These are phyloP conservation scores for Mallotus repandus DNA, from an alignment of 441 rosid genomes.

Conservation along the genomic window DNA sequence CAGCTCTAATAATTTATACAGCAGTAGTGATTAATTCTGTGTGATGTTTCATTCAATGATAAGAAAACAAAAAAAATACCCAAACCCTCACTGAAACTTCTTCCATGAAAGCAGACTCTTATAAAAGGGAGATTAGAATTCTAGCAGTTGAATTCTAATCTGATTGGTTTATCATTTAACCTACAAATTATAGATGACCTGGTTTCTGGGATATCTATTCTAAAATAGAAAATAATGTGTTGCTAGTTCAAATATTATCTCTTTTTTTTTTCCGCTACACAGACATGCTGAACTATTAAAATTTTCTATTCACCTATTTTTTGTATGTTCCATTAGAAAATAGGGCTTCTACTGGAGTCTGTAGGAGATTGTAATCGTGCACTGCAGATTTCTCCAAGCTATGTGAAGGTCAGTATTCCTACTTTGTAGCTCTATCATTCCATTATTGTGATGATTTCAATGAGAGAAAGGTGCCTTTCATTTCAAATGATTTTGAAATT, in stretches of 20 bases:
- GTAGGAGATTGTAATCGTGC: slow-evolving; percentile 75
- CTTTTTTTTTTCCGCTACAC: background rate
- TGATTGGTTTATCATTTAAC: background rate
- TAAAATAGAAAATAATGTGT: background rate
- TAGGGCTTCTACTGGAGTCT: slow-evolving; percentile 54
- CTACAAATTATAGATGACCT: background rate
- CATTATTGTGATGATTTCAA: background rate
- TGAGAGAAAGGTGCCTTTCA: background rate
- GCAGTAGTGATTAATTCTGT: background rate
- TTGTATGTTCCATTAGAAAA: slow-evolving; percentile 44
- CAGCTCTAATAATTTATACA: background rate
- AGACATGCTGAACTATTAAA: background rate
- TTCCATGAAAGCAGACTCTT: background rate
- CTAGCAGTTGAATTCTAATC: background rate
- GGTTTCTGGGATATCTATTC: background rate
- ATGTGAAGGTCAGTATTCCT: slow-evolving; percentile 60
- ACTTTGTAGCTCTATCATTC: background rate
- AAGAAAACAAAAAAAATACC: too few relatives aligned
- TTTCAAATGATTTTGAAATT: background rate
- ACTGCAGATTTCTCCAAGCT: slow-evolving; percentile 59
- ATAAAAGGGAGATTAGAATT: background rate
- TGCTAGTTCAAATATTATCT: background rate
- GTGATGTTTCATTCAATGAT: too few relatives aligned
- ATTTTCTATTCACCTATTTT: background rate
- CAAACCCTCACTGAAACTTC: background rate